A percentile compares a stretch with the other conserved stretches of the same genome.
Evolutionary conservation across 768 basidiomycete genomes (phyloP).

Genomic region (Macrolepiota albuminosa): DNA sequence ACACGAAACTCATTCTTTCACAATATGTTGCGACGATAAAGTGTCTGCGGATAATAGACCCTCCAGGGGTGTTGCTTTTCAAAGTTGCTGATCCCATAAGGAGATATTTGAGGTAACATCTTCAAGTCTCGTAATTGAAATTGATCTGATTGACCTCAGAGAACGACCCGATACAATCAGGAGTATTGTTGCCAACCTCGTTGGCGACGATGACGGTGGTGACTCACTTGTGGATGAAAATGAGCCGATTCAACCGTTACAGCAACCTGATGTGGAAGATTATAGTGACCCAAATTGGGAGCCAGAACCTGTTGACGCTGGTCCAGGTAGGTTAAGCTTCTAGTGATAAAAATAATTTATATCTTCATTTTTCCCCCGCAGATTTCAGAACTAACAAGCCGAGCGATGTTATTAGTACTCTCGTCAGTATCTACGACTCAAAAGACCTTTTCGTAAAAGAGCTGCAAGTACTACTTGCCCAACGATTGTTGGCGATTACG

Average conservation of each 20-base stretch:
- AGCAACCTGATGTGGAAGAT: conserved; percentile 76
- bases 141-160: conserved; percentile 30
- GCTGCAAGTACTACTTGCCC: conserved; percentile 86
- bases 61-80: conserved; percentile 87
- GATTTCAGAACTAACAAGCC: conserved; percentile 91
- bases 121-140: not conserved
- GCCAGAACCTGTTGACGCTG: conserved; percentile 95
- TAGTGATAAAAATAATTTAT: not conserved
- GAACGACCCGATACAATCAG: conserved; percentile 91
- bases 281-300: conserved; percentile 92
- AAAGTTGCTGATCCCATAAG: conserved; percentile 93
- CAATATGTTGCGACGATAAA: conserved; percentile 93
- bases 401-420: conserved; percentile 91
- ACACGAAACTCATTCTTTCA: conserved; percentile 83
- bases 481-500: conserved; percentile 72
- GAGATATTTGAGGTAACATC: conserved; percentile 69
- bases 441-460: conserved; percentile 96
- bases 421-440: conserved; percentile 97
- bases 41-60: conserved; percentile 86
- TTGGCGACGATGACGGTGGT: conserved; percentile 77
- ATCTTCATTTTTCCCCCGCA: conserved; percentile 20
- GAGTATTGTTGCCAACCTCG: conserved; percentile 86
- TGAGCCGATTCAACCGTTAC: conserved; percentile 73
- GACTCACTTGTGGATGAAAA: conserved; percentile 83
- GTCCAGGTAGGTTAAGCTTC: conserved; percentile 60